These are phyloP conservation scores for Salvia sclarea DNA, from an alignment of 305 asterid species.

Conservation along the genomic window DNA sequence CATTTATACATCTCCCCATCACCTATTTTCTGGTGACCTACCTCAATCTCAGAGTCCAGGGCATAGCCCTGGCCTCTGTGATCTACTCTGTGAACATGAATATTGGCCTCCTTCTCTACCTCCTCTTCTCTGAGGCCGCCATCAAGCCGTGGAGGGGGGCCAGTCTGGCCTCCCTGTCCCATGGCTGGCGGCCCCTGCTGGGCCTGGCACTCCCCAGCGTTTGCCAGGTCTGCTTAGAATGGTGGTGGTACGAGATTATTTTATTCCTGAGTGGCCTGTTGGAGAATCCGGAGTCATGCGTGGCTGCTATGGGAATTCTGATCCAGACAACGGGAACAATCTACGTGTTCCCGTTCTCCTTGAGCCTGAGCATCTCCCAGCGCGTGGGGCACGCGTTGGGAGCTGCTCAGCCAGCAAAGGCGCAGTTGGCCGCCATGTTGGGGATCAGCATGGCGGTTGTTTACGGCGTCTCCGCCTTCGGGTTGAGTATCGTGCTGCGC, in stretches of 20 bases:
- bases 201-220: constrained; percentile 69
- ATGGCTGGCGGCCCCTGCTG: constrained; percentile 70
- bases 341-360: constrained; percentile 64
- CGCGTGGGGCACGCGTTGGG: constrained; percentile 85
- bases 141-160: constrained; percentile 74
- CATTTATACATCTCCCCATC: constrained; percentile 58
- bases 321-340: constrained; percentile 70
- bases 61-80: constrained; percentile 71
- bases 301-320: constrained; percentile 84
- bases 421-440: constrained; percentile 52
- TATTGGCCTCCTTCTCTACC: constrained; percentile 47
- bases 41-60: constrained; percentile 59
- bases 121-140: constrained; percentile 48
- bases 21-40: constrained; percentile 57
- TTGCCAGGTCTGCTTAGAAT: constrained; percentile 72
- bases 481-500: constrained; percentile 46
- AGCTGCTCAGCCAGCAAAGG: constrained; percentile 56
- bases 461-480: constrained; percentile 56
- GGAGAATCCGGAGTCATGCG: constrained; percentile 59
- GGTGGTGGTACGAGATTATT: constrained; percentile 93
- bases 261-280: constrained; percentile 69
- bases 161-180: constrained; percentile 41
- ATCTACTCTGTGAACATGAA: constrained; percentile 64
- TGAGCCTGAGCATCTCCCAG: constrained; percentile 70
- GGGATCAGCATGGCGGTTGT: constrained; percentile 44